Evolutionary conservation across 1,139 yeast genomes (phyloP).

Genomic region (Suhomyces atakaporum): DNA sequence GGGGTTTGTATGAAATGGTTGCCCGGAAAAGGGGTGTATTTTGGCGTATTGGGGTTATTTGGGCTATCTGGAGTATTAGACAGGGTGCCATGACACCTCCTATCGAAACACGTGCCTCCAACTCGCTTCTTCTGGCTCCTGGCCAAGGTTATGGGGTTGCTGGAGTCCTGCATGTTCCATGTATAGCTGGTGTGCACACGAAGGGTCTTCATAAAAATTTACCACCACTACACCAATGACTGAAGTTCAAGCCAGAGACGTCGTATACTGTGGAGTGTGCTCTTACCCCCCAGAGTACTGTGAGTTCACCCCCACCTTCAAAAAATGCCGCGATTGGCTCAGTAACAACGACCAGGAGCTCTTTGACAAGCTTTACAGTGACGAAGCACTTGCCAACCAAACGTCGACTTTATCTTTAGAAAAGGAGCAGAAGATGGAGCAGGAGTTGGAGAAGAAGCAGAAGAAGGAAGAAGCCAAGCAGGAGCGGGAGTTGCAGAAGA

Average conservation of each 20-base stretch:
- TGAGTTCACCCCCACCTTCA: conserved; percentile 83
- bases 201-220: too few relatives aligned
- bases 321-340: conserved; percentile 86
- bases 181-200: too few relatives aligned
- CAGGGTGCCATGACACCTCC: too few relatives aligned
- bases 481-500: conserved; percentile 80
- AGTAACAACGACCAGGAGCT: conserved; percentile 57
- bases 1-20: too few relatives aligned
- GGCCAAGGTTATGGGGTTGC: too few relatives aligned
- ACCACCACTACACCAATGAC: conserved; percentile 28
- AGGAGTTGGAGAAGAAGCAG: conserved; percentile 82
- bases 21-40: too few relatives aligned
- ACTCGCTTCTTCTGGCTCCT: too few relatives aligned
- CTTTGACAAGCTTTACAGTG: conserved; percentile 62
- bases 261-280: conserved; percentile 81
- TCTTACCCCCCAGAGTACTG: conserved; percentile 91
- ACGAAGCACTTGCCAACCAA: conserved; percentile 52
- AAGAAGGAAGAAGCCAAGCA: conserved; percentile 87
- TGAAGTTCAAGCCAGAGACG: conserved; percentile 44
- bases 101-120: too few relatives aligned
- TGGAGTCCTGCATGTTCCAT: too few relatives aligned
- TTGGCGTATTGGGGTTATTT: too few relatives aligned
- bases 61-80: too few relatives aligned
- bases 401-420: conserved; percentile 63
- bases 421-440: conserved; percentile 77